Conservation (phyloP, 2,329 filamentous ascomycete species). For the Lojkania enalia region DNA sequence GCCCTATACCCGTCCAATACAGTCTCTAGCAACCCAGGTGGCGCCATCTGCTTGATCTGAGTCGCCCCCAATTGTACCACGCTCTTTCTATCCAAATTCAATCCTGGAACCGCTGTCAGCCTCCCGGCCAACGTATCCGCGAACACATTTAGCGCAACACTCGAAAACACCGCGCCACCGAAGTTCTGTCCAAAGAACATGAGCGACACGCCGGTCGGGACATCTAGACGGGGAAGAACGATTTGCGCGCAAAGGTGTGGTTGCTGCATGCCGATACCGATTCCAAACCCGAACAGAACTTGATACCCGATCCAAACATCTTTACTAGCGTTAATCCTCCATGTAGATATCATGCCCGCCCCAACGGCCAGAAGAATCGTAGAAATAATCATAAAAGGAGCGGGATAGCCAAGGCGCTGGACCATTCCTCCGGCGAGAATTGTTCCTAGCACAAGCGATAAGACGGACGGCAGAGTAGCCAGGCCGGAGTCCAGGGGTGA, state of each 20-base stretch:
- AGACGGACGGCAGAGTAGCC: constrained; percentile 28
- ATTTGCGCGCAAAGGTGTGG: constrained; percentile 46
- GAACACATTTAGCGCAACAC: constrained; percentile 49
- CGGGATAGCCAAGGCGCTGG: constrained; percentile 49
- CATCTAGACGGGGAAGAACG: constrained; percentile 43
- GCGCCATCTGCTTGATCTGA: constrained; percentile 16
- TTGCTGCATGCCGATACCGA: constrained; percentile 51
- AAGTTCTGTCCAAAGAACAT: constrained; percentile 52
- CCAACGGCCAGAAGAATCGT: constrained; percentile 45
- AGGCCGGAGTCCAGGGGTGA: constrained; percentile 30
- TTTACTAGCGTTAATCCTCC: constrained; percentile 32
- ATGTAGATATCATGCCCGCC: constrained; percentile 48
- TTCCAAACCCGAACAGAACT: constrained; percentile 36
- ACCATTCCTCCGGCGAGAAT: constrained; percentile 38
- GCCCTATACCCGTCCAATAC: constrained; percentile 15
- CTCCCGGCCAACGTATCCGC: constrained; percentile 22
- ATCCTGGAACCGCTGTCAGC: constrained; percentile 24
- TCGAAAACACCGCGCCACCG: constrained; percentile 52
- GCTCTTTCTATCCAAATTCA: constrained; percentile 14
- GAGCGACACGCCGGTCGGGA: constrained; percentile 36
- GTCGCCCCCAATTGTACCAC: constrained; percentile 22
- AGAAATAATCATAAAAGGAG: constrained; percentile 47
- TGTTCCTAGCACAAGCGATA: constrained; percentile 25
- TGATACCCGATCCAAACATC: constrained; percentile 40
- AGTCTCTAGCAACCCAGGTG: constrained; percentile 6